A percentile compares a stretch with the other conserved stretches of the same genome.
phyloP scores from a whole-genome alignment of 1,284 basidiomycete genomes.

The Ustilago tritici region DNA sequence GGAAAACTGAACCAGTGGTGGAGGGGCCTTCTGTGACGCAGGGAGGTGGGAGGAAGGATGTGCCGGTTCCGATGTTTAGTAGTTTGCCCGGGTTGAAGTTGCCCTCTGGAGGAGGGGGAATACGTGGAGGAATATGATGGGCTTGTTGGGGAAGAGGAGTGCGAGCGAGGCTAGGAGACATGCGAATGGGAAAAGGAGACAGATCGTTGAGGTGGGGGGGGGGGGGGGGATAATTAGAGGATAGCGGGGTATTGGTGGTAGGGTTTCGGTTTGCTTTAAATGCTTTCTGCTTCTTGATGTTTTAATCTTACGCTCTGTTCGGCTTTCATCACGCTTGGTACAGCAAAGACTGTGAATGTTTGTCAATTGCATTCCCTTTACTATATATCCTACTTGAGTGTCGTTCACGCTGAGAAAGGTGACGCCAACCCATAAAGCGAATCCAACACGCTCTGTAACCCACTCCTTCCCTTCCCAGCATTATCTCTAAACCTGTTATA shows the following conservation, averaged over 20 bases:
- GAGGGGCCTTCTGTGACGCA: background rate
- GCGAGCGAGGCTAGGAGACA: conserved; percentile 5
- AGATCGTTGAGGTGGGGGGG: background rate
- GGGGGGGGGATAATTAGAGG: background rate
- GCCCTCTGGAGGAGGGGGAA: conserved; percentile 21
- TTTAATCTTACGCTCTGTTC: conserved; percentile 6
- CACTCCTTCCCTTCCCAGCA: conserved; percentile 52
- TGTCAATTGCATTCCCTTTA: conserved; percentile 10
- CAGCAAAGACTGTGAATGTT: background rate
- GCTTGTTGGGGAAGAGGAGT: conserved; percentile 8
- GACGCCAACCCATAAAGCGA: conserved; percentile 24
- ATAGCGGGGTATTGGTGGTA: background rate
- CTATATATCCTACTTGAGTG: background rate
- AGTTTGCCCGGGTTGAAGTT: conserved; percentile 28
- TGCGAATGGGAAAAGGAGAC: conserved; percentile 13
- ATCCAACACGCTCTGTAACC: conserved; percentile 50
- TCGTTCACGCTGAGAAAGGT: background rate
- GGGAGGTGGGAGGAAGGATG: conserved; percentile 7
- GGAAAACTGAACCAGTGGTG: background rate
- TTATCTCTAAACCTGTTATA: conserved; percentile 53
- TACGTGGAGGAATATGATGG: conserved; percentile 22
- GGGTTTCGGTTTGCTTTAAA: background rate
- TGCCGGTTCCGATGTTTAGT: conserved; percentile 23
- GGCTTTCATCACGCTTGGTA: background rate
- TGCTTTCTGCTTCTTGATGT: background rate